These are phyloP conservation scores for Phytophthora citricola DNA, from an alignment of 352 stramenopile genomes.

Conservation along the genomic window DNA sequence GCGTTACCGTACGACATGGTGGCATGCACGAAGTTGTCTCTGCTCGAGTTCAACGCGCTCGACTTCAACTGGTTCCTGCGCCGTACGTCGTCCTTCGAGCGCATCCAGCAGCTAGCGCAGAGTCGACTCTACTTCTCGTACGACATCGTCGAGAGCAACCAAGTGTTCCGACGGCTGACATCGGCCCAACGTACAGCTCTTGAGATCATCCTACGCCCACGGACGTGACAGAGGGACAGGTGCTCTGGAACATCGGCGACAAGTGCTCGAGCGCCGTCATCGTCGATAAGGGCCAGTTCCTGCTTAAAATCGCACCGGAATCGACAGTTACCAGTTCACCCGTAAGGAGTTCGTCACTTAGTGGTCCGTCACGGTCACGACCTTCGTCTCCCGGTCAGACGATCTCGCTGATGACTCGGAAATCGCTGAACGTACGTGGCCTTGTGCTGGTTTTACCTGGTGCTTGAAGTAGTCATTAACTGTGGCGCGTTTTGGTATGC, in stretches of 20 bases:
- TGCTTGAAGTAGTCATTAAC: constrained; percentile 5
- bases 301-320: constrained; percentile 51
- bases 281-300: constrained; percentile 81
- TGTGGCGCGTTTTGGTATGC: neutral
- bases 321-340: constrained; percentile 14
- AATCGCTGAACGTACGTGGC: constrained; percentile 63
- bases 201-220: constrained; percentile 78
- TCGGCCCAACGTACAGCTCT: constrained; percentile 86
- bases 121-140: constrained; percentile 85
- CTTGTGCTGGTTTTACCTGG: constrained; percentile 3
- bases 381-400: constrained; percentile 29
- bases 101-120: constrained; percentile 76
- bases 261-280: constrained; percentile 75
- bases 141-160: constrained; percentile 82
- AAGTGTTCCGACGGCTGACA: constrained; percentile 83
- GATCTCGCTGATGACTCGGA: constrained; percentile 29
- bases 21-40: constrained; percentile 68
- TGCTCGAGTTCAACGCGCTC: constrained; percentile 80
- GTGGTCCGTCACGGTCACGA: constrained; percentile 21
- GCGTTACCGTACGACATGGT: constrained; percentile 70
- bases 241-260: constrained; percentile 78
- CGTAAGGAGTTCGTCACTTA: constrained; percentile 14
- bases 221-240: constrained; percentile 67
- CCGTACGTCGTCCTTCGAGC: constrained; percentile 68
- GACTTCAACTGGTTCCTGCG: constrained; percentile 90